Evolutionary conservation across 768 basidiomycete species (phyloP).

Genomic region (Suillus placidus): DNA sequence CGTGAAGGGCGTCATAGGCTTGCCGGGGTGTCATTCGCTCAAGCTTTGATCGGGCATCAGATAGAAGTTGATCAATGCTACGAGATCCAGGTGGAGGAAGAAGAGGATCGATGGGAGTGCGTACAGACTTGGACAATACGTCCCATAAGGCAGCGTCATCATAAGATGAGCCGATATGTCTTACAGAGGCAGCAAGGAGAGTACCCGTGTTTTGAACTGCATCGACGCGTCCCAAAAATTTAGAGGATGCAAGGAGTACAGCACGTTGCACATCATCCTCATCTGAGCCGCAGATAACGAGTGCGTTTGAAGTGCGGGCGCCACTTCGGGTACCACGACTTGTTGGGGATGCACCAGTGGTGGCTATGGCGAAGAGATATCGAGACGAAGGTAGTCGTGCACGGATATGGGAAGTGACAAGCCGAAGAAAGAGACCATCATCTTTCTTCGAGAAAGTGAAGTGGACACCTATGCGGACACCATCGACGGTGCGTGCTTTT

Average conservation of each 20-base stretch:
- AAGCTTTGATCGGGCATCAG: constrained; percentile 60
- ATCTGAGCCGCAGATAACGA: constrained; percentile 63
- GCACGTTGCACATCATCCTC: constrained; percentile 65
- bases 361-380: constrained; percentile 59
- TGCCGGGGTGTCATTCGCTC: constrained; percentile 62
- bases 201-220: constrained; percentile 38
- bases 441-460: constrained; percentile 60
- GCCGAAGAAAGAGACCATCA: constrained; percentile 58
- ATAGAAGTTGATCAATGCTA: constrained; percentile 59
- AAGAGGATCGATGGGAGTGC: constrained; percentile 61
- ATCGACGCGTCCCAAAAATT: constrained; percentile 67
- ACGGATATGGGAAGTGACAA: constrained; percentile 52
- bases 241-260: constrained; percentile 62
- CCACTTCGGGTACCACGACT: constrained; percentile 2
- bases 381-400: constrained; percentile 43
- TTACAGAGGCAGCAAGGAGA: constrained; percentile 48
- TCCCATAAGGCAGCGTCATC: constrained; percentile 74
- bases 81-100: constrained; percentile 66
- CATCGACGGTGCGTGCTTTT: constrained; percentile 52
- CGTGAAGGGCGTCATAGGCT: constrained; percentile 62
- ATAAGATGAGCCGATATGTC: constrained; percentile 56
- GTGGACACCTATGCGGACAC: constrained; percentile 59
- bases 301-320: constrained; percentile 38
- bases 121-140: constrained; percentile 64
- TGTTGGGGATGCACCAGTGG: constrained; percentile 42